Percentiles rank a stretch among this genome's conserved stretches.
phyloP scores from a whole-genome alignment of 2,329 filamentous ascomycete species.

The Phialocephala subalpina region DNA sequence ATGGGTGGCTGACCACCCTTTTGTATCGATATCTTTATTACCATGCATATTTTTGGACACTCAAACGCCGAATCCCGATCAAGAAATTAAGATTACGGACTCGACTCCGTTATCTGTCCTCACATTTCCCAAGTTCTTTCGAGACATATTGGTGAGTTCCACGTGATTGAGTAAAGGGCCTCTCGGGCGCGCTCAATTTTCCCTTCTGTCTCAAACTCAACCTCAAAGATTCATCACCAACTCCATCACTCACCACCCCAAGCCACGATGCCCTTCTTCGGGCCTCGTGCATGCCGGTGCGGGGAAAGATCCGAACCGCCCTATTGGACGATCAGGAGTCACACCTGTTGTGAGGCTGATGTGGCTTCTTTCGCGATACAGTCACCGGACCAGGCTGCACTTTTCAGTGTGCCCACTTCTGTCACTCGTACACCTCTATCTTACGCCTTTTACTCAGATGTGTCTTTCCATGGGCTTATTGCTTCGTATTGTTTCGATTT shows the following conservation, averaged over 20 bases:
- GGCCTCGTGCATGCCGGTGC: slow-evolving; percentile 15
- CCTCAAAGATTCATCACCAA: not conserved
- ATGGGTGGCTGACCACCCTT: slow-evolving; percentile 11
- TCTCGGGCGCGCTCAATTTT: not conserved
- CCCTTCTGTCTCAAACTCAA: not conserved
- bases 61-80: not conserved
- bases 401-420: not conserved
- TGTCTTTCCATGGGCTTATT: slow-evolving; percentile 9
- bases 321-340: slow-evolving; percentile 27
- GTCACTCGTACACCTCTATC: not conserved
- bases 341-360: slow-evolving; percentile 34
- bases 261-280: slow-evolving; percentile 25
- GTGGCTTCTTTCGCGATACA: slow-evolving; percentile 24
- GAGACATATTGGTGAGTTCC: not conserved
- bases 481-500: slow-evolving; percentile 53
- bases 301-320: slow-evolving; percentile 21
- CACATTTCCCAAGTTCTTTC: not conserved
- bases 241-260: slow-evolving; percentile 1
- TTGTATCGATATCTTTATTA: not conserved
- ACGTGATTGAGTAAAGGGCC: not conserved
- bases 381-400: slow-evolving; percentile 36
- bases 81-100: not conserved
- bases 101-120: not conserved
- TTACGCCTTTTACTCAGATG: slow-evolving; percentile 16
- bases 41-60: not conserved